These are phyloP conservation scores for Pistacia integerrima DNA, from an alignment of 345 rosid species.

Conservation along the genomic window DNA sequence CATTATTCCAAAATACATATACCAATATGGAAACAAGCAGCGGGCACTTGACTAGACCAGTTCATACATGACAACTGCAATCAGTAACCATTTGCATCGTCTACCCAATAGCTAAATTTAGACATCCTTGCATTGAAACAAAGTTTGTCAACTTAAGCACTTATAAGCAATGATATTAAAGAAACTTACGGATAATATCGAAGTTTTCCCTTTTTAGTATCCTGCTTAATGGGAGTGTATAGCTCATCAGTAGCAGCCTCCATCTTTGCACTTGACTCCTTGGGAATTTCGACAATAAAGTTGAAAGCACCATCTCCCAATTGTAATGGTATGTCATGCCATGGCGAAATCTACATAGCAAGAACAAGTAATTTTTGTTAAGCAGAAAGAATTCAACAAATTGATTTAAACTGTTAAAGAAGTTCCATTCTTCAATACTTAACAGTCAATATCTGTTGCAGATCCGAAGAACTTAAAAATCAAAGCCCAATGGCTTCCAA, in stretches of 20 bases:
- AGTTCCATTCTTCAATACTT: neutral
- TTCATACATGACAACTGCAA: neutral
- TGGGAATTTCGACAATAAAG: constrained; percentile 89
- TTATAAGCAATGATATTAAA: neutral
- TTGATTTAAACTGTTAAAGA: neutral
- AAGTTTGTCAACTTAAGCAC: neutral
- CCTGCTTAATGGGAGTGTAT: constrained; percentile 94
- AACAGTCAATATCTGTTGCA: neutral
- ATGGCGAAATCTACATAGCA: constrained; percentile 73
- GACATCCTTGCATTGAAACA: neutral
- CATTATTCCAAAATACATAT: too few relatives aligned
- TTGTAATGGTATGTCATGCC: constrained; percentile 91
- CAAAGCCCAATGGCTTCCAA: neutral
- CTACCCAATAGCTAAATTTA: neutral
- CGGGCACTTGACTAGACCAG: neutral
- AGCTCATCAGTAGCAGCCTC: constrained; percentile 95
- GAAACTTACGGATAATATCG: constrained; percentile 69
- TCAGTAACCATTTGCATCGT: neutral
- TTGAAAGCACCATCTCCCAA: constrained; percentile 82
- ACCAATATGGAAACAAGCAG: neutral
- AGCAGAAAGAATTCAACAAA: neutral
- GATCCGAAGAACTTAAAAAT: neutral
- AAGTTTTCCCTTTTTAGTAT: constrained; percentile 73
- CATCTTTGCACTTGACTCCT: constrained; percentile 95
- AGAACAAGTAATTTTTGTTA: neutral